Base-by-base conservation (phyloP, 805 yeast genomes). In the Nakazawaea wyomingensis region DNA sequence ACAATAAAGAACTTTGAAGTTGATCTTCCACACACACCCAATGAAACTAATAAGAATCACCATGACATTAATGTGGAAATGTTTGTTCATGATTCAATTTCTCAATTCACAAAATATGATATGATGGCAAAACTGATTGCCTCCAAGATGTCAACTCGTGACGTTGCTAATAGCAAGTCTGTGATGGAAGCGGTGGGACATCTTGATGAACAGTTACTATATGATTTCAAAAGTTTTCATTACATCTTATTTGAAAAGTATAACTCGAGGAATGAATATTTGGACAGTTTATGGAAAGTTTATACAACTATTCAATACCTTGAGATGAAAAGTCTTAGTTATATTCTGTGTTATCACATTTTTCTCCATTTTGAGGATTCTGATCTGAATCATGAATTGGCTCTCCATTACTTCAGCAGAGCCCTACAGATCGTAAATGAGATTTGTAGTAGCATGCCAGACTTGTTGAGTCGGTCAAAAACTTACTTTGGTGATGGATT, bases 401-500 rank as follows among this genome's bases (percentile, higher is more conserved):
- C 33, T 5, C 6, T 38, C 7, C 34, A 34, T 27, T 43, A 38
- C 18, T 21, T 43, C n/a, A n/a, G 27, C 2, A 43, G 38, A 14
- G 21, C 28, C 1, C 5, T 34, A 9, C 20, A 11, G 27, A 29
- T 22, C 6, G 21, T 22, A 4, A 11, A 29, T 3, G 46, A 37
- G 16, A 5, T 43, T 9, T 26, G 26, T 13, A 39, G 28, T n/a
- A 22, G 39, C 5, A 7, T 37, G 8, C 28, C 43, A 9, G 14
- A 18, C 10, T 27, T 43, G 3, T 11, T 43, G 7, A 16, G 22
- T 3, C 22, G 34, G 4, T 38, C 39, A 6, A 14, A 11, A 6
- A 6, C 4, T 19, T 55, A 46, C 37, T 48, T 62, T 43, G 68
- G 64, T 22, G 42, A 50, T 34, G 71, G 69, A 4, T 65, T 66